These are phyloP conservation scores for Talaromyces pinophilus DNA, from an alignment of 2,329 filamentous ascomycete genomes.

Conservation along the genomic window DNA sequence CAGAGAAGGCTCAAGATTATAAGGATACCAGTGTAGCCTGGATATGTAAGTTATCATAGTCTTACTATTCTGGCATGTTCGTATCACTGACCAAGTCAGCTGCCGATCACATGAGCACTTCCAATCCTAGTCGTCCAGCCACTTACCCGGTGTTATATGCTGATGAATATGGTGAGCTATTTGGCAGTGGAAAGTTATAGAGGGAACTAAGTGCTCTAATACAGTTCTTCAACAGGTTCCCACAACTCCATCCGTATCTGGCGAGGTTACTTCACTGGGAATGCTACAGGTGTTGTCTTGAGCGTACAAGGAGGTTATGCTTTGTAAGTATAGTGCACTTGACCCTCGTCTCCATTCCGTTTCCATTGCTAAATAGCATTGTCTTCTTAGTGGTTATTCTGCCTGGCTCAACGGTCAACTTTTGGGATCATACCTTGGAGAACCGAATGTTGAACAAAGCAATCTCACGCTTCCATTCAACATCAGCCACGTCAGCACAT, in stretches of 20 bases:
- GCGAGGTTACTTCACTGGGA: slow-evolving; percentile 68
- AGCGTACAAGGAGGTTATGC: slow-evolving; percentile 63
- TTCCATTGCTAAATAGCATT: background rate
- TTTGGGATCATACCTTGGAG: slow-evolving; percentile 65
- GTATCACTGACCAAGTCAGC: slow-evolving; percentile 29
- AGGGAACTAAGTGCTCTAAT: background rate
- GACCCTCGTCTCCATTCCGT: background rate
- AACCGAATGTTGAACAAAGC: slow-evolving; percentile 50
- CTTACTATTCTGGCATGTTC: background rate
- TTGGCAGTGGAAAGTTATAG: background rate
- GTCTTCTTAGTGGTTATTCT: slow-evolving; percentile 57
- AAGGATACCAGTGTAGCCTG: slow-evolving; percentile 45
- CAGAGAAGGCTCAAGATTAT: slow-evolving; percentile 44
- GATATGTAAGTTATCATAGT: slow-evolving; percentile 31
- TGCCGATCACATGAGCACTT: slow-evolving; percentile 46
- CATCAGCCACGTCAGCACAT: slow-evolving; percentile 51
- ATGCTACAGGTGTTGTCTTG: slow-evolving; percentile 61
- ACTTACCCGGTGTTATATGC: slow-evolving; percentile 51
- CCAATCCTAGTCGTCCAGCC: slow-evolving; percentile 45
- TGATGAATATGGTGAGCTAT: slow-evolving; percentile 44
- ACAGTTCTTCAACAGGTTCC: slow-evolving; percentile 57
- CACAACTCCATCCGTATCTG: slow-evolving; percentile 68
- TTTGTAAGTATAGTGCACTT: background rate
- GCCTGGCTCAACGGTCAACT: slow-evolving; percentile 66
- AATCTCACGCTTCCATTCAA: slow-evolving; percentile 61